Conservation (phyloP, 1,284 basidiomycete genomes). For the Phellopilus nigrolimitatus region DNA sequence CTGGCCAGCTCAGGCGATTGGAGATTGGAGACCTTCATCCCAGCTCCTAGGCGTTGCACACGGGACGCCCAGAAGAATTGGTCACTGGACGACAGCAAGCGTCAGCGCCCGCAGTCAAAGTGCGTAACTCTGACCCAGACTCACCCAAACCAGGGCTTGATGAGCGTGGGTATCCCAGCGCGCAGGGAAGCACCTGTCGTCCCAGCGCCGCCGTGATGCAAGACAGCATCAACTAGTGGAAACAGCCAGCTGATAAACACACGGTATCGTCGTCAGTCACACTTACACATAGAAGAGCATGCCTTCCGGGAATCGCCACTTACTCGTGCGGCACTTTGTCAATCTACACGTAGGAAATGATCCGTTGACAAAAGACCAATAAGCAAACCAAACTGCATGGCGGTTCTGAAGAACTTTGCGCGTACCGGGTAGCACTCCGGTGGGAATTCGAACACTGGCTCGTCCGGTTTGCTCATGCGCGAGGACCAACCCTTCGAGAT, state of each 20-base stretch:
- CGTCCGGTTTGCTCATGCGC: conserved; percentile 41
- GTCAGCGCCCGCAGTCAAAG: background rate
- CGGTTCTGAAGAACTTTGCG: no score
- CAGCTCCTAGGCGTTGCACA: conserved; percentile 56
- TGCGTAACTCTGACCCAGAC: background rate
- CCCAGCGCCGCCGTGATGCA: conserved; percentile 72
- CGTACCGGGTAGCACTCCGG: conserved; percentile 38
- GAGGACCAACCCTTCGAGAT: conserved; percentile 77
- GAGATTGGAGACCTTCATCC: conserved; percentile 46
- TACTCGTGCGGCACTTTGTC: conserved; percentile 72
- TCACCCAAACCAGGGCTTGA: conserved; percentile 63
- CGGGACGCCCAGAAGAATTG: conserved; percentile 73
- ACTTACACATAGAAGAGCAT: background rate
- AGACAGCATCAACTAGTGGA: conserved; percentile 59
- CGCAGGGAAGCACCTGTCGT: conserved; percentile 65
- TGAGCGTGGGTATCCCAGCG: conserved; percentile 72
- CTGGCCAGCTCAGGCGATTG: conserved; percentile 46
- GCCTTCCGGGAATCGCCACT: conserved; percentile 17
- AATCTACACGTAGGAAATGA: conserved; percentile 32
- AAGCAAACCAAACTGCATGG: no score
- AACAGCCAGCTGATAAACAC: conserved; percentile 57
- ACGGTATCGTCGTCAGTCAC: background rate
- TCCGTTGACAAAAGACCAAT: conserved; percentile 21
- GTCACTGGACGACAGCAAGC: conserved; percentile 34
- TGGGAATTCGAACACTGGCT: conserved; percentile 37